phyloP scores from a whole-genome alignment of 2,329 filamentous ascomycete species.

The Diaporthe sp. region DNA sequence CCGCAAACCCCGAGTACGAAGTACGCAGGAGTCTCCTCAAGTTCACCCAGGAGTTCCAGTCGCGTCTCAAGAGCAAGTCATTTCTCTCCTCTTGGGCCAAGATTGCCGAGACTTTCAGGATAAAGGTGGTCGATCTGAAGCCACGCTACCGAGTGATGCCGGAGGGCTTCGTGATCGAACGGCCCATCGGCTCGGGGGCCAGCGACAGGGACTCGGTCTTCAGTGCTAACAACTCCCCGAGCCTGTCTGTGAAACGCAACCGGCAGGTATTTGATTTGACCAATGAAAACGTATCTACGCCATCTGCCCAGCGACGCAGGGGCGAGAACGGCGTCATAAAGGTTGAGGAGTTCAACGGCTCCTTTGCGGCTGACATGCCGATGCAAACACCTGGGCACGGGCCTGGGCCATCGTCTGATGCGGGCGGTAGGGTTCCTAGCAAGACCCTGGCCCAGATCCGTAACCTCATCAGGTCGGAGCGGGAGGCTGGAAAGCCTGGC shows the following conservation, averaged over 20 bases:
- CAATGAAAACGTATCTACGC: slow-evolving; percentile 18
- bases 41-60: slow-evolving; percentile 65
- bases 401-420: slow-evolving; percentile 1
- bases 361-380: not conserved
- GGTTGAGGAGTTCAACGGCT: slow-evolving; percentile 36
- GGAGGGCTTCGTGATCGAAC: slow-evolving; percentile 40
- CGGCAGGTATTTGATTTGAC: slow-evolving; percentile 28
- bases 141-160: slow-evolving; percentile 55
- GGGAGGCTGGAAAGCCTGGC: slow-evolving; percentile 67
- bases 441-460: slow-evolving; percentile 62
- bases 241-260: slow-evolving; percentile 28
- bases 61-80: slow-evolving; percentile 61
- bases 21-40: slow-evolving; percentile 68
- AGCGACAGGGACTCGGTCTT: slow-evolving; percentile 51
- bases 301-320: slow-evolving; percentile 31
- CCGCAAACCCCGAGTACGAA: slow-evolving; percentile 73
- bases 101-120: slow-evolving; percentile 62
- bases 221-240: slow-evolving; percentile 38
- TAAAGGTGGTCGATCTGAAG: slow-evolving; percentile 57
- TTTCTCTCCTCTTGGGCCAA: slow-evolving; percentile 58
- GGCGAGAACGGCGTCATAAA: slow-evolving; percentile 38
- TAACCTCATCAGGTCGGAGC: slow-evolving; percentile 63
- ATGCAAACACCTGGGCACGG: slow-evolving; percentile 26
- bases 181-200: slow-evolving; percentile 43
- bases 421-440: slow-evolving; percentile 39